Evolutionary conservation across 306 rosid genomes (phyloP), one percentile per base, ranked within the genome.

Genomic region (Urtica urens): DNA sequence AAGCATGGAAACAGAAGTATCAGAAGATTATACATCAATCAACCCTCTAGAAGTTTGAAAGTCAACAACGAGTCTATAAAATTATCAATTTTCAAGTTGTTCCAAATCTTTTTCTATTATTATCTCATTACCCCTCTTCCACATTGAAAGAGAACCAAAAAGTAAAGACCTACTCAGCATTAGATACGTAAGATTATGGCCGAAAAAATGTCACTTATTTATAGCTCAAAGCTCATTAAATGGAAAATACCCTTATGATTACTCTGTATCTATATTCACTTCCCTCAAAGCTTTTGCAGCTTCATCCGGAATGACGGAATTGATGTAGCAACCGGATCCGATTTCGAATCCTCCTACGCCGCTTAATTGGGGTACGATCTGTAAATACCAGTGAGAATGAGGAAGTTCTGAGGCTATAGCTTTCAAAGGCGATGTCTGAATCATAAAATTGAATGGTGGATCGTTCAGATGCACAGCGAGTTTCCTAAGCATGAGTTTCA

Each of bases 221-320:
- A n/a, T n/a, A n/a, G n/a, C n/a, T n/a, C n/a, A n/a, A n/a, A n/a
- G n/a, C n/a, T n/a, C n/a, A n/a, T n/a, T n/a, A n/a, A n/a, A n/a
- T n/a, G n/a, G n/a, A n/a, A n/a, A 45, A 3, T 45, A 21, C 20
- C 22, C 14, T 46, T 33, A 46, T 45, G 23, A 11, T 46, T 46
- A 20, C n/a, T n/a, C n/a, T n/a, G n/a, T n/a, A n/a, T n/a, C n/a
- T n/a, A 58, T 58, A 47, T 62, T 42, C 31, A 86, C 83, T 66
- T 79, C 90, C 68, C 90, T 77, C 55, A 86, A 58, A 69, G 79
- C 63, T 74, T 67, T 65, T 35, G 96, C 96, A 31, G 93, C 93
- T 65, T 82, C 96, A 70, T 82, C 96, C 0, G 90, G 96, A 51
- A 86, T 67, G 35, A 86, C 81, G 6, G 90, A 86, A 61, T 86